These are phyloP conservation scores for Tolypocladium nubicola DNA, from an alignment of 2,329 filamentous ascomycete genomes.

Conservation along the genomic window DNA sequence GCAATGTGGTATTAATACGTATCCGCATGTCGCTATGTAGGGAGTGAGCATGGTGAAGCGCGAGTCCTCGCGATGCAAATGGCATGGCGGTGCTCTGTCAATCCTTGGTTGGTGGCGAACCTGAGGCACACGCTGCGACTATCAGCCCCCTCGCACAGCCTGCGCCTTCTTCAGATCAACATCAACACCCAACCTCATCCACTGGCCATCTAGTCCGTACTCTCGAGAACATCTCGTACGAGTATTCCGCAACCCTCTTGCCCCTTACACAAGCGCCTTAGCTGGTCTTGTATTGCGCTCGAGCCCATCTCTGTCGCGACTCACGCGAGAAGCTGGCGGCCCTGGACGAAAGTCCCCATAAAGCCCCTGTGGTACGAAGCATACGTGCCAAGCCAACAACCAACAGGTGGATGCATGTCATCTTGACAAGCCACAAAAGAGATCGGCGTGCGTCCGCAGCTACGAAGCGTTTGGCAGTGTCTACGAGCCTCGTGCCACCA, in stretches of 20 bases:
- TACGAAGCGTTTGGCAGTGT: background rate
- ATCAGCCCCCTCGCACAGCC: background rate
- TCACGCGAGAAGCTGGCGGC: background rate
- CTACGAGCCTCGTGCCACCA: background rate
- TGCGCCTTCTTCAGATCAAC: background rate
- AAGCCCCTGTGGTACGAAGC: background rate
- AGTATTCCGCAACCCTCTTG: background rate
- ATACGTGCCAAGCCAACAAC: background rate
- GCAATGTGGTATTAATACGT: background rate
- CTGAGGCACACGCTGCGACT: background rate
- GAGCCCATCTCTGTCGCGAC: background rate
- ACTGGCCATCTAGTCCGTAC: background rate
- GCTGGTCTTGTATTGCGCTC: background rate
- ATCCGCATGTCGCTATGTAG: background rate
- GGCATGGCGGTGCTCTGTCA: background rate
- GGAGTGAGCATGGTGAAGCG: background rate
- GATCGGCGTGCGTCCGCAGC: background rate
- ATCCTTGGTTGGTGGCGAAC: background rate
- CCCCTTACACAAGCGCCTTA: background rate
- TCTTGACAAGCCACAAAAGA: background rate
- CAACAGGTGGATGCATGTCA: background rate
- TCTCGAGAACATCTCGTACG: background rate
- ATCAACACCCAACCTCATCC: background rate
- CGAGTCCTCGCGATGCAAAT: background rate
- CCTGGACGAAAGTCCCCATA: background rate